Evolutionary conservation across 1,284 basidiomycete genomes (phyloP).

Genomic region (Mycena sp.): DNA sequence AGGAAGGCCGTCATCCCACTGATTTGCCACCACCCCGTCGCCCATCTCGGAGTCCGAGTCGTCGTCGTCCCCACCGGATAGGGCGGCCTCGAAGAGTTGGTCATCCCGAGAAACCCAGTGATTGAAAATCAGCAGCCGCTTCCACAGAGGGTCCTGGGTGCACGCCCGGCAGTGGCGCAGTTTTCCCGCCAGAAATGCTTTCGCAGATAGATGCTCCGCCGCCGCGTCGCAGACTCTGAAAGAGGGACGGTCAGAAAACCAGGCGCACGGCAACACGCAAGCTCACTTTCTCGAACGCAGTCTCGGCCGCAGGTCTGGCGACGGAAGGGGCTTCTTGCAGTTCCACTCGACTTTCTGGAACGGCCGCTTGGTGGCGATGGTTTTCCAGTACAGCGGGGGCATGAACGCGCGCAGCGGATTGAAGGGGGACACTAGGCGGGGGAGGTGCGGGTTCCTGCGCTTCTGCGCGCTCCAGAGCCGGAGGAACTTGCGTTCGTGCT

Average conservation of each 20-base stretch:
- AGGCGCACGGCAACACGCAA: background rate
- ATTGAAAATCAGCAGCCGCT: constrained; percentile 33
- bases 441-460: constrained; percentile 34
- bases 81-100: constrained; percentile 14
- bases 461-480: constrained; percentile 18
- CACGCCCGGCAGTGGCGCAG: constrained; percentile 33
- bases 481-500: background rate
- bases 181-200: constrained; percentile 15
- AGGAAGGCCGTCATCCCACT: constrained; percentile 4
- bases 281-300: constrained; percentile 33
- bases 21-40: constrained; percentile 15
- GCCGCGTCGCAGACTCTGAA: constrained; percentile 23
- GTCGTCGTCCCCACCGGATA: constrained; percentile 14
- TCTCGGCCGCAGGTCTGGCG: constrained; percentile 7
- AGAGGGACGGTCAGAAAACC: background rate
- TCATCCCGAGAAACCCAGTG: constrained; percentile 21
- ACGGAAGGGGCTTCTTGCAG: constrained; percentile 15
- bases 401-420: constrained; percentile 37
- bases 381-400: constrained; percentile 23
- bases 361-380: constrained; percentile 7
- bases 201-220: constrained; percentile 23
- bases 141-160: constrained; percentile 32
- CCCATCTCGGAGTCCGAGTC: constrained; percentile 17
- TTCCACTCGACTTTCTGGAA: constrained; percentile 24
- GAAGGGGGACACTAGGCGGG: constrained; percentile 37